Base-by-base conservation (phyloP, 2,329 filamentous ascomycete genomes). In the Westerdykella sp. region DNA sequence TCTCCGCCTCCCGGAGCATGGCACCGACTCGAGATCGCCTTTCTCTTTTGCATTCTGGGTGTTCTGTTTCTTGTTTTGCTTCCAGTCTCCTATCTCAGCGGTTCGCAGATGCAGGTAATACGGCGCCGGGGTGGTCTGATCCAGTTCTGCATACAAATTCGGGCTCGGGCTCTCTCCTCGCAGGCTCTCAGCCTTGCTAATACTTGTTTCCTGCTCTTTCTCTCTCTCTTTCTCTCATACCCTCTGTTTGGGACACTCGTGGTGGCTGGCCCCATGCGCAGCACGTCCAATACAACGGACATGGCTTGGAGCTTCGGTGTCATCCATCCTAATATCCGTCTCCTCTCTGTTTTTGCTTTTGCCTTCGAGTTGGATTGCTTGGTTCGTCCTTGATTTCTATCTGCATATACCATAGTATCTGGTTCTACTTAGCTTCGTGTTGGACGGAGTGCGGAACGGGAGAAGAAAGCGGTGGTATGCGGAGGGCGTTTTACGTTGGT, bases 261-360 rank as follows among this genome's bases (percentile, higher is more conserved):
- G 54, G 57, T 63, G 65, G 65, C 65, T 67, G 65, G 64, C 62
- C 61, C 62, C 59, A 60, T 56, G 53, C 51, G 56, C 51, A 50
- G 25, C 25, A 28, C 11, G 25, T 28, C 25, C 25, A 28, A 28
- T 28, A 28, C 25, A 12, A 28, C 25, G 25, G 25, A 28, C 25
- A 28, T 10, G 7, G 25, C 25, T 12, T 35, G 34, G 12, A 34
- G 38, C 37, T 30, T 40, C 11, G 25, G 36, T 38, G 22, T 42
- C 39, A 14, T 35, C 13, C 49, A 47, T 48, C 46, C 51, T 54
- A 61, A 62, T 62, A 47, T 44, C 45, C 55, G 47, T 47, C 55
- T 48, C 44, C 43, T 47, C 45, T 53, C 46, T 47, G 40, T 53
- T 46, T 45, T 42, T 44, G 48, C 48, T 22, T 53, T 49, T 49